These are phyloP conservation scores for Syzygium grande DNA, from an alignment of 345 rosid genomes.

Conservation along the genomic window DNA sequence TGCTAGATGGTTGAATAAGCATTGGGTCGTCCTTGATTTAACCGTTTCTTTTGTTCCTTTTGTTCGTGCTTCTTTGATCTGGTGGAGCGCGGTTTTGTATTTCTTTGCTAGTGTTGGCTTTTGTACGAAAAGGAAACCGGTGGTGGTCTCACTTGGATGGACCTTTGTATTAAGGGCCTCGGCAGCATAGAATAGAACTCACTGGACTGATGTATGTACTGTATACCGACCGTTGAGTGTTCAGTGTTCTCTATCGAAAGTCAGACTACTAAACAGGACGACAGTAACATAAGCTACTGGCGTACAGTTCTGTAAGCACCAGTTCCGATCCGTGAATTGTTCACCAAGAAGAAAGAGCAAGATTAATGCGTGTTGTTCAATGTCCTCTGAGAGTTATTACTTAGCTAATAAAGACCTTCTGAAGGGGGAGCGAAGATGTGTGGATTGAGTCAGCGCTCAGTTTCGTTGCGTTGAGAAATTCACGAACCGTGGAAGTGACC, in stretches of 20 bases:
- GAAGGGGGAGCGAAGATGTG: background rate
- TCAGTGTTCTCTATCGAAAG: background rate
- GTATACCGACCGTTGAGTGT: background rate
- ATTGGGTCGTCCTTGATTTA: background rate
- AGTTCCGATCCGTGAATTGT: background rate
- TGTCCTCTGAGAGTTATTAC: background rate
- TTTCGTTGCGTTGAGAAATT: background rate
- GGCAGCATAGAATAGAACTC: background rate
- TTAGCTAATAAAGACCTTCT: background rate
- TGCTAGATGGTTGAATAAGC: background rate
- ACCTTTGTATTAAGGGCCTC: background rate
- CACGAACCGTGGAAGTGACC: background rate
- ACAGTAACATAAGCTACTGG: background rate
- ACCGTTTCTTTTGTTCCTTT: background rate
- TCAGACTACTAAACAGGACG: background rate
- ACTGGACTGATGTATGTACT: background rate
- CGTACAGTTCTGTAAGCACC: background rate
- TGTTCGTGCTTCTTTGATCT: background rate
- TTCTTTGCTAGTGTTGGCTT: background rate
- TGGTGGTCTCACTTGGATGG: background rate
- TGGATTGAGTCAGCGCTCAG: background rate
- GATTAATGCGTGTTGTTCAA: background rate
- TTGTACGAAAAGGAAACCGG: background rate
- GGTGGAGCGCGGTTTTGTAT: conserved; percentile 1
- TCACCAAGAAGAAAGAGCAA: background rate